These are phyloP conservation scores for Cicer arietinum DNA, from an alignment of 306 rosid species.

Conservation along the genomic window DNA sequence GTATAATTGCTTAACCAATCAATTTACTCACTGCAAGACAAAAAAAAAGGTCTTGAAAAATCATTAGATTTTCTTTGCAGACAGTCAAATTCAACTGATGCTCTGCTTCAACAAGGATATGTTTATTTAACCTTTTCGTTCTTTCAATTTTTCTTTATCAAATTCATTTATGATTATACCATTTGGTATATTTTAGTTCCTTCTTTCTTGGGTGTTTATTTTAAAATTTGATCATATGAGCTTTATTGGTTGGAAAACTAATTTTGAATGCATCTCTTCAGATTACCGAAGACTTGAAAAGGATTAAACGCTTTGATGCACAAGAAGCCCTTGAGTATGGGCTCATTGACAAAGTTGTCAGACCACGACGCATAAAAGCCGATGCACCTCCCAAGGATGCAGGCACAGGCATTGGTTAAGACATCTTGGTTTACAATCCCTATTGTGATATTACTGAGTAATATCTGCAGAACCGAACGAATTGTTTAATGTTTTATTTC, in stretches of 20 bases:
- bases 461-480: conserved; percentile 29
- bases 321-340: conserved; percentile 95
- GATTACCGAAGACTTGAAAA: conserved; percentile 71
- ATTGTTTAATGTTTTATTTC: conserved; percentile 31
- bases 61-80: conserved; percentile 30
- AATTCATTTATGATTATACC: conserved; percentile 20
- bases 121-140: background rate
- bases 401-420: conserved; percentile 84
- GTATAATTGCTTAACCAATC: background rate
- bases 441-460: conserved; percentile 9
- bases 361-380: conserved; percentile 85
- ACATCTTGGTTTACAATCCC: conserved; percentile 28
- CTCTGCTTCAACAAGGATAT: conserved; percentile 30
- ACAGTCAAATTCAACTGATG: conserved; percentile 14
- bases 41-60: conserved; percentile 7
- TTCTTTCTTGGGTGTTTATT: conserved; percentile 15
- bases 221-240: conserved; percentile 26
- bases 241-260: conserved; percentile 30
- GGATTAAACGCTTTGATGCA: conserved; percentile 73
- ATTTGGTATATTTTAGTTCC: conserved; percentile 17
- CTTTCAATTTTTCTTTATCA: conserved; percentile 26
- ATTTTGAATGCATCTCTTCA: conserved; percentile 50
- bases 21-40: conserved; percentile 1
- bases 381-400: conserved; percentile 74
- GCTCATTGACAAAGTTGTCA: conserved; percentile 74